Evolutionary conservation across 169 alveolate genomes (phyloP).

Genomic region (Eimeria tenella): DNA sequence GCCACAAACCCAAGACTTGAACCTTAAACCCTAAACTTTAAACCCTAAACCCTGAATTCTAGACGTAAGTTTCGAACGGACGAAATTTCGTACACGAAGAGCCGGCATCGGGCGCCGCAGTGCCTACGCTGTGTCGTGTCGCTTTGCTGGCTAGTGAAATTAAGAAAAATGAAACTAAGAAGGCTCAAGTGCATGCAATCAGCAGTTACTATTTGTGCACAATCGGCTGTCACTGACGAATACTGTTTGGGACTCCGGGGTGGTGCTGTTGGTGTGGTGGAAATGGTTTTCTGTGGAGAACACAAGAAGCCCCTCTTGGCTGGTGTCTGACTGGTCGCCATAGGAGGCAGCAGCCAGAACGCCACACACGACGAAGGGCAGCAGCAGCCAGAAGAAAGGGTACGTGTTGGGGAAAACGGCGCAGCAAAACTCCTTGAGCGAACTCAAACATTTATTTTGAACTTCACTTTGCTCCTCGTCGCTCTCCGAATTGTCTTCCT

Average conservation of each 20-base stretch:
- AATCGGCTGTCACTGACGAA: neutral
- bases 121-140: too few relatives aligned
- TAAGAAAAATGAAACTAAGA: too few relatives aligned
- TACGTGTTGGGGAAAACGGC: constrained; percentile 71
- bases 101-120: too few relatives aligned
- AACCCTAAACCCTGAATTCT: neutral
- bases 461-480: constrained; percentile 67
- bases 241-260: constrained; percentile 54
- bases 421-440: neutral
- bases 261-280: neutral
- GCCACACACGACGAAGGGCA: constrained; percentile 65
- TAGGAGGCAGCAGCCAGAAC: constrained; percentile 63
- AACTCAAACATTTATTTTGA: constrained; percentile 19
- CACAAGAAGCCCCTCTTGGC: constrained; percentile 13
- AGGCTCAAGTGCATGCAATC: too few relatives aligned
- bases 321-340: constrained; percentile 40
- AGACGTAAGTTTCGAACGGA: neutral
- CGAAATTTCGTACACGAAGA: neutral
- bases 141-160: too few relatives aligned
- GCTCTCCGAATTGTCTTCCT: constrained; percentile 68
- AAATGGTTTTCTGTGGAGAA: constrained; percentile 22
- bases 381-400: constrained; percentile 62
- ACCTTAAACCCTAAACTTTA: neutral
- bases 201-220: too few relatives aligned
- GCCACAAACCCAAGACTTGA: neutral